A percentile compares a stretch with the other conserved stretches of the same genome.
phyloP scores from a whole-genome alignment of 306 rosid genomes.

The Hippophae rhamnoides region DNA sequence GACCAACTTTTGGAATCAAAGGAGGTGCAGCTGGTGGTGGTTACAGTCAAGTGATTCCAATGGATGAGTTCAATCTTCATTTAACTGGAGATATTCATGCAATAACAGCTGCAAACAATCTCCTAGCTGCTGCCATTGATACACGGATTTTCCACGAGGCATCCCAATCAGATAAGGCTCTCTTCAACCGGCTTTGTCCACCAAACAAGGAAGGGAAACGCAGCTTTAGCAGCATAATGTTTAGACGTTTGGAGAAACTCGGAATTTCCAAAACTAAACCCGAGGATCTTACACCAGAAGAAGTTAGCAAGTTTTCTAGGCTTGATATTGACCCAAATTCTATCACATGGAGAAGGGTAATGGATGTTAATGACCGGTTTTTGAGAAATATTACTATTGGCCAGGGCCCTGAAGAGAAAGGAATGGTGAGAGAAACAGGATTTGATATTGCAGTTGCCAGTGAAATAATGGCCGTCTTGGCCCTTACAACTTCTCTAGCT shows the following conservation, averaged over 20 bases:
- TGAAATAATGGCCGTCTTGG: conserved; percentile 99
- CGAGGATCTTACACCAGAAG: conserved; percentile 79
- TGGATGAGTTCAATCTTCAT: conserved; percentile 99
- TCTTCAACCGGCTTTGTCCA: conserved; percentile 84
- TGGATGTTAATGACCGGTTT: conserved; percentile 90
- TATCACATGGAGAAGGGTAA: conserved; percentile 94
- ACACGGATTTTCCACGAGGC: conserved; percentile 88
- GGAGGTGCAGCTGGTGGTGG: conserved; percentile 99
- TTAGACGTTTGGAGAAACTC: conserved; percentile 66
- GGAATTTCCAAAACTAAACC: conserved; percentile 77
- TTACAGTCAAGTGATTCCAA: conserved; percentile 97
- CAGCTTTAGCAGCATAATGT: conserved; percentile 69
- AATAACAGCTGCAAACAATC: conserved; percentile 95
- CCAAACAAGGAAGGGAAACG: conserved; percentile 86
- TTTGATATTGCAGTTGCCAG: conserved; percentile 97
- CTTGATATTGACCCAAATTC: conserved; percentile 83
- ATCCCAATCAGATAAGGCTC: conserved; percentile 89
- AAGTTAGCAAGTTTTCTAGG: conserved; percentile 79
- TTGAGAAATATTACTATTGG: conserved; percentile 84
- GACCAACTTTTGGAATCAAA: conserved; percentile 97
- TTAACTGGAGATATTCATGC: conserved; percentile 97
- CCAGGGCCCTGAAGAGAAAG: conserved; percentile 96
- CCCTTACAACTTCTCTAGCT: conserved; percentile 76
- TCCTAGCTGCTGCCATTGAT: conserved; percentile 95
- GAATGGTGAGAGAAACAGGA: conserved; percentile 95